phyloP scores from a whole-genome alignment of 163 green algal genomes.

The Volvox carteri region DNA sequence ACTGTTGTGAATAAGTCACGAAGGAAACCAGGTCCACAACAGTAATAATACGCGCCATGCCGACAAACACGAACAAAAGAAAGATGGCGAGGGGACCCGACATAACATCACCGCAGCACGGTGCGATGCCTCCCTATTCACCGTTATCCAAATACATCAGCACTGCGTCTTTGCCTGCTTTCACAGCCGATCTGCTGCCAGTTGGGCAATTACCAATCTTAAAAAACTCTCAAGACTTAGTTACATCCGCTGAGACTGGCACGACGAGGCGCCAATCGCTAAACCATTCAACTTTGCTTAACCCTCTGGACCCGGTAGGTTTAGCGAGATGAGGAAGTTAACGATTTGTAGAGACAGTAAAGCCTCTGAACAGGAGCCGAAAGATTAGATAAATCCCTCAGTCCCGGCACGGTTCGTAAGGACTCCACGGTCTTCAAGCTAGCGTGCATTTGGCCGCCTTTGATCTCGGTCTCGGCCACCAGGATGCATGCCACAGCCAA shows the following conservation, averaged over 20 bases:
- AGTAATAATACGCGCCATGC: not conserved
- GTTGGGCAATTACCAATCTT: not conserved
- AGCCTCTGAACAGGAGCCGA: slow-evolving; percentile 22
- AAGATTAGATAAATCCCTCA: not conserved
- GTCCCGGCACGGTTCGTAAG: not conserved
- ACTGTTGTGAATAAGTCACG: not conserved
- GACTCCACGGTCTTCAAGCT: slow-evolving; percentile 12
- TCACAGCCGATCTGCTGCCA: not conserved
- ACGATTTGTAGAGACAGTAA: slow-evolving; percentile 37
- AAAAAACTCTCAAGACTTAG: not conserved
- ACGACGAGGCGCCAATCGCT: too few species aligned
- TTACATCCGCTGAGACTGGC: too few species aligned
- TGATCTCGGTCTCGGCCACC: slow-evolving; percentile 49
- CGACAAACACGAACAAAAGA: not conserved
- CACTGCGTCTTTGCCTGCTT: not conserved
- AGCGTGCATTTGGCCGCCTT: slow-evolving; percentile 14
- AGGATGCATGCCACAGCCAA: slow-evolving; percentile 38
- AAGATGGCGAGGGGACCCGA: slow-evolving; percentile 7
- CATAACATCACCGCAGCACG: slow-evolving; percentile 2
- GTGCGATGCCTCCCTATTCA: not conserved
- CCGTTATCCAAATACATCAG: not conserved
- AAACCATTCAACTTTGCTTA: too few species aligned
- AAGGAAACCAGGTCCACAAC: not conserved
- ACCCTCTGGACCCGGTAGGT: too few species aligned
- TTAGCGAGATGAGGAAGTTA: not conserved